Percentiles rank a stretch among this genome's conserved stretches.
These are phyloP conservation scores for Actinidia polygama DNA, from an alignment of 179 eudicot species.

Conservation along the genomic window DNA sequence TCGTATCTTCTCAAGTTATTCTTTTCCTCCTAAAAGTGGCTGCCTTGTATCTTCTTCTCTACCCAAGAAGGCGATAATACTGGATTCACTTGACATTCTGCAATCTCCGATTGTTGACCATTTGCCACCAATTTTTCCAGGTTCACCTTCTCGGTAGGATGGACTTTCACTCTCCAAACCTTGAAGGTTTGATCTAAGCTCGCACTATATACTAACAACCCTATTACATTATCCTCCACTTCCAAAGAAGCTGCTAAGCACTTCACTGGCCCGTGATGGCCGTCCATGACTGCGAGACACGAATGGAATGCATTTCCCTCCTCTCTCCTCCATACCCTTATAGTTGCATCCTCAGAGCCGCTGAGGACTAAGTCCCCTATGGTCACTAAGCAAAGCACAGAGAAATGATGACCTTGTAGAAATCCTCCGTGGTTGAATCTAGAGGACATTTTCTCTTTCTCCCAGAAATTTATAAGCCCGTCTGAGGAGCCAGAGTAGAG, in stretches of 20 bases:
- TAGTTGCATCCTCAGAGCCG: constrained; percentile 64
- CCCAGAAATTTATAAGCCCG: constrained; percentile 66
- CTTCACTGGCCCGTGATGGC: constrained; percentile 65
- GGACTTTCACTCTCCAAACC: constrained; percentile 50
- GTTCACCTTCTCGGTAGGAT: constrained; percentile 28
- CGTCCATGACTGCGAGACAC: constrained; percentile 62
- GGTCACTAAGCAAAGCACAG: constrained; percentile 52
- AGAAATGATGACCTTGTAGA: constrained; percentile 60
- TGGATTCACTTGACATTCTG: constrained; percentile 27
- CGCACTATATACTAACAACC: constrained; percentile 53
- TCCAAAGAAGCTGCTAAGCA: constrained; percentile 53
- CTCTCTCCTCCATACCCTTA: constrained; percentile 60
- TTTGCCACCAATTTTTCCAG: constrained; percentile 14
- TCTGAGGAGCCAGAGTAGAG: constrained; percentile 73
- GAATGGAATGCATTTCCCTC: constrained; percentile 43
- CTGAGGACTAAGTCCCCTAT: constrained; percentile 54
- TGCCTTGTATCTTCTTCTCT: constrained; percentile 31
- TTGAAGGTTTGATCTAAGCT: constrained; percentile 61
- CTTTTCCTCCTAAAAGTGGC: constrained; percentile 7
- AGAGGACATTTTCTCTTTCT: constrained; percentile 46
- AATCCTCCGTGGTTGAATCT: constrained; percentile 63
- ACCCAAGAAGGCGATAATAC: constrained; percentile 37
- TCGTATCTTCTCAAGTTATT: neutral
- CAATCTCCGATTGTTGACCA: constrained; percentile 16
- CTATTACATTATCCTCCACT: constrained; percentile 32